Evolutionary conservation across 176 grass and related monocot species (phyloP).

Genomic region (Poa pratensis): DNA sequence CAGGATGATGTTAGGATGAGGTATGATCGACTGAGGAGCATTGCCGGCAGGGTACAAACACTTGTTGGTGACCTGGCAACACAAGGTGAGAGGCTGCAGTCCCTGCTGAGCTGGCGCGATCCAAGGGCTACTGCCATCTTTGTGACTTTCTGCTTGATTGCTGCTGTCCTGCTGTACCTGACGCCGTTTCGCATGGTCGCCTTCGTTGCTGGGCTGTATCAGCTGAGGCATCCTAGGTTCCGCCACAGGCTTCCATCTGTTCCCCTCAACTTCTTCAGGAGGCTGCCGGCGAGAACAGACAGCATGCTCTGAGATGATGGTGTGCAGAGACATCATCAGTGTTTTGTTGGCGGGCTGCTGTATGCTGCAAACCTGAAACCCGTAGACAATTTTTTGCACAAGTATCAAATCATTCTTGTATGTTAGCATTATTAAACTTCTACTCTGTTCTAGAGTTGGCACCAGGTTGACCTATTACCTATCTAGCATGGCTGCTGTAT

Average conservation of each 20-base stretch:
- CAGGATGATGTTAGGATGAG: constrained; percentile 61
- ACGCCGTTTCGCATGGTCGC: constrained; percentile 49
- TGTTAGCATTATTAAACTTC: background rate
- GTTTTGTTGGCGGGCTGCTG: background rate
- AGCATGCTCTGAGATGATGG: constrained; percentile 46
- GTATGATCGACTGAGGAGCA: constrained; percentile 64
- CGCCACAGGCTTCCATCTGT: constrained; percentile 56
- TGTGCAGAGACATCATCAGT: background rate
- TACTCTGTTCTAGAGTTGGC: constrained; percentile 22
- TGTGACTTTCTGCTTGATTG: constrained; percentile 54
- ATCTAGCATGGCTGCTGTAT: background rate
- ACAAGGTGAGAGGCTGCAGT: constrained; percentile 63
- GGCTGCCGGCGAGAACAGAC: constrained; percentile 54
- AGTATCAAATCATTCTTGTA: background rate
- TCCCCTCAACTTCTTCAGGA: constrained; percentile 72
- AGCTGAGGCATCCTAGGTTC: constrained; percentile 69
- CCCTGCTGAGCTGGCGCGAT: constrained; percentile 61
- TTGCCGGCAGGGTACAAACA: constrained; percentile 51
- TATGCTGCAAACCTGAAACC: constrained; percentile 16
- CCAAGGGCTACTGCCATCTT: constrained; percentile 60
- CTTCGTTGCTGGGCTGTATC: constrained; percentile 51
- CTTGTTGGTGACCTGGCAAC: constrained; percentile 56
- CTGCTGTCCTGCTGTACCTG: constrained; percentile 58
- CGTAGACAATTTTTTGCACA: background rate
- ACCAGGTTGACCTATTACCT: background rate